Conservation (phyloP, 2,329 filamentous ascomycete genomes). For the Aureobasidium pullulans region DNA sequence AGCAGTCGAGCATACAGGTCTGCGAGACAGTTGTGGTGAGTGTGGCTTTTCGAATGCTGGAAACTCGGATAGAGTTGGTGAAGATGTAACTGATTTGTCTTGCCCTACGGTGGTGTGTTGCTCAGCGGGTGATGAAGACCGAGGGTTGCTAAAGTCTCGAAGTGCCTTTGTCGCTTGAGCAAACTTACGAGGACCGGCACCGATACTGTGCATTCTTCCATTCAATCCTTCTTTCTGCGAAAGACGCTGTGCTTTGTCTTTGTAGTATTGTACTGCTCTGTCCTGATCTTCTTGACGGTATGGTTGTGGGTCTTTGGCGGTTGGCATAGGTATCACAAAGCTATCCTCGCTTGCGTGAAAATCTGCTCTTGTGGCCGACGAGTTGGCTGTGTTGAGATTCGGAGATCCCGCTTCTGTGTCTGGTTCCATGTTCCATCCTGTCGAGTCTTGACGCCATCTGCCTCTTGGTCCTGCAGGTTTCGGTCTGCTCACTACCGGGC, state of each 20-base stretch:
- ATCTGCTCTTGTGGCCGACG: background rate
- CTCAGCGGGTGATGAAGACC: background rate
- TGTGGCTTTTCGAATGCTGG: background rate
- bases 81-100: background rate
- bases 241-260: conserved; percentile 22
- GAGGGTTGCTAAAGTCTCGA: background rate
- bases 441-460: conserved; percentile 15
- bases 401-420: conserved; percentile 15
- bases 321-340: conserved; percentile 29
- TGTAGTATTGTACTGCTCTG: conserved; percentile 25
- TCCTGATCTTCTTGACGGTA: conserved; percentile 27
- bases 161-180: conserved; percentile 14
- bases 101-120: background rate
- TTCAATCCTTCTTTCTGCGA: conserved; percentile 17
- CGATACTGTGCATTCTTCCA: conserved; percentile 12
- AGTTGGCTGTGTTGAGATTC: background rate
- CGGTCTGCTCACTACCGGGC: background rate
- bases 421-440: conserved; percentile 19
- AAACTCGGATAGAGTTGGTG: background rate
- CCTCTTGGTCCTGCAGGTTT: conserved; percentile 1
- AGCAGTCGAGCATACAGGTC: background rate
- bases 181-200: conserved; percentile 15
- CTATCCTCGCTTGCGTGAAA: conserved; percentile 19
- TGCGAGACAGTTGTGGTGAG: background rate
- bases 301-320: conserved; percentile 28